Base-by-base conservation (phyloP, 495 filamentous ascomycete species). In the Penicillium odoratum region DNA sequence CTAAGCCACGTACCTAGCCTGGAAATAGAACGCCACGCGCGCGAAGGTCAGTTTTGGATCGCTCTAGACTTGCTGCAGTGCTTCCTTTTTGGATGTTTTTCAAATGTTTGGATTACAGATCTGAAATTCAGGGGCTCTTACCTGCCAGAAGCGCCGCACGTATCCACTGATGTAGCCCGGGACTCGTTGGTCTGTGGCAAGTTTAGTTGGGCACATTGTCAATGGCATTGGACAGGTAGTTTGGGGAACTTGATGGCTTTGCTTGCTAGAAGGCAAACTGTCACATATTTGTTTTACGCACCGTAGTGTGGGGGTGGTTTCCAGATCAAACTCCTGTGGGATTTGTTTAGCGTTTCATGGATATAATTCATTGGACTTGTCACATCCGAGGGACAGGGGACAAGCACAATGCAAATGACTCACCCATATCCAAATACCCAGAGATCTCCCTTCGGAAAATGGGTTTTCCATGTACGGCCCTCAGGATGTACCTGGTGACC, bases 131-230 rank as follows among this genome's bases (percentile, higher is more conserved):
- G 9, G 31, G 45, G 29, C 48, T 45, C 30, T 36, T 51, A 64
- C 94, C 88, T 99, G 94, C 94, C 94, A 99, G 71, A 99, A 99
- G 26, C 94, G 82, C 50, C 94, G 88, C 43, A 98, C 94, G 71
- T 97, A 99, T 62, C 92, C 92, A 60, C 85, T 87, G 45, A 98
- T 91, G 78, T 91, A 98, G 6, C 94, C 94, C 1, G 94, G 92
- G 10, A 97, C 78, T 51, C 92, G 81, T 61, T 83, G 83, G 62
- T 97, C 93, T 97, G 58, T 29, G 44, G 42, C 30, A 55, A 49
- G 13, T 26, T 57, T 18, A 57, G 57, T 38, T 36, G 42, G 36
- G 16, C 15, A 42, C 1, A 5, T 18, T 18, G 0, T 36, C 29
- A 26, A 33, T 28, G 8, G 48, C 29, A 50, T 31, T 50, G 8